Conservation (phyloP, 768 basidiomycete species). For the Tulasnella calospora region DNA sequence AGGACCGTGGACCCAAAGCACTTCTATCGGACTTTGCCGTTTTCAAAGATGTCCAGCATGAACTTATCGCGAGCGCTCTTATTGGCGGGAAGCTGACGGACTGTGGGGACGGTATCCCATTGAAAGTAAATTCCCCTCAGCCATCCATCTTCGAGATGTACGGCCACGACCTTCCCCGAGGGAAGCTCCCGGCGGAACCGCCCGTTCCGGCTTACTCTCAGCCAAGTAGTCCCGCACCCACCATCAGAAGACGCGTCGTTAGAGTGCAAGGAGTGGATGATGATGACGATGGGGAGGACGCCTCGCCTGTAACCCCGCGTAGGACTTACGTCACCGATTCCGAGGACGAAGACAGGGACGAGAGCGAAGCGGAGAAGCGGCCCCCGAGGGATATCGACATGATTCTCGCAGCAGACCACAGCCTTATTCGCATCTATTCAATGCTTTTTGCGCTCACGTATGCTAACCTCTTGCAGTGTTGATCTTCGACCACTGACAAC, state of each 20-base stretch:
- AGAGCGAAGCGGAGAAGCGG: constrained; percentile 23
- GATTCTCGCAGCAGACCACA: constrained; percentile 26
- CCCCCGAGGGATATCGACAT: constrained; percentile 12
- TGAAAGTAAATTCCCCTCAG: constrained; percentile 30
- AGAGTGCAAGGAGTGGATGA: constrained; percentile 17
- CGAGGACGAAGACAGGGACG: constrained; percentile 26
- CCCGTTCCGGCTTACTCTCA: background rate
- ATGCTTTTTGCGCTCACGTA: constrained; percentile 32
- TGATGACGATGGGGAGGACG: constrained; percentile 19
- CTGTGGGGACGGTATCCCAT: constrained; percentile 20
- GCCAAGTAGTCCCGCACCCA: background rate
- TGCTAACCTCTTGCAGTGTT: constrained; percentile 13
- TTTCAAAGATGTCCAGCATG: constrained; percentile 31
- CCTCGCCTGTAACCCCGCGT: background rate
- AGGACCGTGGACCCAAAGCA: constrained; percentile 20
- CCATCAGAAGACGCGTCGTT: constrained; percentile 10
- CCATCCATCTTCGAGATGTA: constrained; percentile 29
- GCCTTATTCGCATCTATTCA: constrained; percentile 32
- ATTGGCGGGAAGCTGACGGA: constrained; percentile 29
- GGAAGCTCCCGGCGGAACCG: background rate
- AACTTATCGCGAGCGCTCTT: constrained; percentile 30
- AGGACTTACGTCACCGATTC: background rate
- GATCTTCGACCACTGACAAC: constrained; percentile 25
- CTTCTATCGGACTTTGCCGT: constrained; percentile 27
- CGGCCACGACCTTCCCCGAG: constrained; percentile 27